phyloP scores from a whole-genome alignment of 2,329 filamentous ascomycete species.

The Fusarium sublunatum region DNA sequence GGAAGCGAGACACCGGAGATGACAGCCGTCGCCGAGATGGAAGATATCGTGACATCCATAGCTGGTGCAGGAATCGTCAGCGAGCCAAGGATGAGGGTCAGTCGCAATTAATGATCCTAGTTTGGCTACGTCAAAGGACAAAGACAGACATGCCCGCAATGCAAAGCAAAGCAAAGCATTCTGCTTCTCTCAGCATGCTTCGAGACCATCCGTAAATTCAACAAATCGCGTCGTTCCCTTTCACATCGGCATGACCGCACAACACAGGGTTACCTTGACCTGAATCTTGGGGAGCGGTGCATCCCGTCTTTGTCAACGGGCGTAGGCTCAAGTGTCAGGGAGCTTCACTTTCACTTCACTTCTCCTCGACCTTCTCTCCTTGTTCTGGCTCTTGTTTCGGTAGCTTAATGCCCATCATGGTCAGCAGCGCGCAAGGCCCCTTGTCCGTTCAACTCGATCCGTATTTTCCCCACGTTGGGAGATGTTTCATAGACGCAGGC shows the following conservation, averaged over 20 bases:
- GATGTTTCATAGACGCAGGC: conserved; percentile 43
- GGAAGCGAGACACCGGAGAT: conserved; percentile 36
- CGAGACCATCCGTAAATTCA: not conserved
- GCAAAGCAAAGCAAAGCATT: conserved; percentile 40
- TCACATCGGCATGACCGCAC: conserved; percentile 18
- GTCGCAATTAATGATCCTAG: conserved; percentile 30
- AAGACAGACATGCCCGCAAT: conserved; percentile 21
- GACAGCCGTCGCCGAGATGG: conserved; percentile 15
- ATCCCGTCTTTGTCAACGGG: conserved; percentile 32
- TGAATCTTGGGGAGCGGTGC: conserved; percentile 43
- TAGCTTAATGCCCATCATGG: conserved; percentile 17
- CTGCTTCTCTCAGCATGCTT: conserved; percentile 7
- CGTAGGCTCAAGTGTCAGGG: conserved; percentile 15
- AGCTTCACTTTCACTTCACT: conserved; percentile 14
- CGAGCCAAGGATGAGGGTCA: conserved; percentile 27
- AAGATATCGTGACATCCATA: not conserved
- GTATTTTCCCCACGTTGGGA: conserved; percentile 46
- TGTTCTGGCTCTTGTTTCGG: conserved; percentile 36
- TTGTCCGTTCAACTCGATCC: conserved; percentile 40
- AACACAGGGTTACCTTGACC: conserved; percentile 21
- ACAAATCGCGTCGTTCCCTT: not conserved
- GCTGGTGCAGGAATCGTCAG: conserved; percentile 21
- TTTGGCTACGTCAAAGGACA: conserved; percentile 6
- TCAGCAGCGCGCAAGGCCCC: conserved; percentile 22
- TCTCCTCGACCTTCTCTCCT: conserved; percentile 4